Evolutionary conservation across 306 rosid species (phyloP), one percentile per base, ranked within the genome.

Genomic region (Lotus japonicus): DNA sequence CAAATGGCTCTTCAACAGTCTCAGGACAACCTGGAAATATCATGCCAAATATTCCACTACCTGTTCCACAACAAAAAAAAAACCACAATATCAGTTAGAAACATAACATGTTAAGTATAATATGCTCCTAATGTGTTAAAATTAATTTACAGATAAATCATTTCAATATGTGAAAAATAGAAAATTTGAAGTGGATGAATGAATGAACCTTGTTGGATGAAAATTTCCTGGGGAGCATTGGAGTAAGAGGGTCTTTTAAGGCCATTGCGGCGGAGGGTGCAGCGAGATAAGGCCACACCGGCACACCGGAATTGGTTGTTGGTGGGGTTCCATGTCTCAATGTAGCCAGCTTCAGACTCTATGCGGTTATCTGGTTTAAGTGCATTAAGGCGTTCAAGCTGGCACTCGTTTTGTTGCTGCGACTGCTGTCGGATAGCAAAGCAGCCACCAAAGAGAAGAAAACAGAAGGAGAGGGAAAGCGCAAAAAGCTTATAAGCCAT

Each of bases 401-500:
- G 81, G 51, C 84, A 76, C 63, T 58, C 58, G 14, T 71, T 76
- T 9, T 59, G 57, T 5, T 26, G 36, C n/a, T 59, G 41, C 0
- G 56, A 35, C 62, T 65, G 74, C 2, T 35, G 16, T 21, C 50
- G 57, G 0, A 5, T 5, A 11, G 77, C 84, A 0, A 84, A 52
- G 66, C 83, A 55, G 63, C 76, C 56, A 64, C 85, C 44, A 1
- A 80, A 70, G 17, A 84, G 70, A n/a, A 84, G 21, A 53, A 77
- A 14, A 75, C 76, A 82, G 5, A 81, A 65, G 45, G 82, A 80
- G 68, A 87, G 58, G n/a, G 82, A 77, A 43, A 87, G 66, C 10
- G 45, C 58, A 31, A 72, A 2, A 61, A 75, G 64, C 75, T 81
- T 88, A 88, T 38, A 5, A 31, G 36, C 36, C 36, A 31, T 6